Base-by-base conservation (phyloP, 805 yeast species). In the Lipomyces yamanashiensis region DNA sequence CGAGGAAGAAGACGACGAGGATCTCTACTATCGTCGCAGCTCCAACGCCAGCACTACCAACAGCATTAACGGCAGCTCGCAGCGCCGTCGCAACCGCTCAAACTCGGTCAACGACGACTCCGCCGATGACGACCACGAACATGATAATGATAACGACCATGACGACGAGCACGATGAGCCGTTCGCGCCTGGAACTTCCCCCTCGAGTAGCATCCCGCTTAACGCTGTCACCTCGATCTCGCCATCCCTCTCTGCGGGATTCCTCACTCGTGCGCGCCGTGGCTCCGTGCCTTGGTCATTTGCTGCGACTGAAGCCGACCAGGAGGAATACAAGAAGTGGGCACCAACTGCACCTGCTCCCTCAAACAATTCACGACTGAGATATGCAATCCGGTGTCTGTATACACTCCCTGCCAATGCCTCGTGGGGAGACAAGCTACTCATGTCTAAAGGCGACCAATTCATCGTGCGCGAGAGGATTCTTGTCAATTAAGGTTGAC, bases 371-470 rank as follows among this genome's bases (percentile, higher is more conserved):
- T 60, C 67, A 28, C 47, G 53, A 9, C 36, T 63, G 43, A 56
- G 69, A n/a, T 66, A 66, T 33, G 69, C 69, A 28, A 33, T 63
- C 15, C 60, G 69, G 33, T 66, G 69, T 37, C 43, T 66, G 8
- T 66, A 66, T 51, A 43, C 69, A 8, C 52, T 66, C 13, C 69
- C 69, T 8, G 69, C 69, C 8, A 60, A 66, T 48, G 56, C 64
- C 17, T 57, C 63, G 21, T 66, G 69, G 69, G 69, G 69, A n/a
- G 69, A 66, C 40, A 62, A 63, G 62, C 34, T 66, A 13, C 48
- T 66, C 23, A 55, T 66, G 60, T 13, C 62, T 9, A 55, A 52
- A 23, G 69, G 64, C 51, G 69, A 66, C 53, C 49, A 47, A 21
- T 63, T 64, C 47, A 37, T 66, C 19, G 56, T 66, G 15, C 67